Evolutionary conservation across 1,284 basidiomycete genomes (phyloP), one percentile per base, ranked within the genome.

Genomic region (Boletus sp.): DNA sequence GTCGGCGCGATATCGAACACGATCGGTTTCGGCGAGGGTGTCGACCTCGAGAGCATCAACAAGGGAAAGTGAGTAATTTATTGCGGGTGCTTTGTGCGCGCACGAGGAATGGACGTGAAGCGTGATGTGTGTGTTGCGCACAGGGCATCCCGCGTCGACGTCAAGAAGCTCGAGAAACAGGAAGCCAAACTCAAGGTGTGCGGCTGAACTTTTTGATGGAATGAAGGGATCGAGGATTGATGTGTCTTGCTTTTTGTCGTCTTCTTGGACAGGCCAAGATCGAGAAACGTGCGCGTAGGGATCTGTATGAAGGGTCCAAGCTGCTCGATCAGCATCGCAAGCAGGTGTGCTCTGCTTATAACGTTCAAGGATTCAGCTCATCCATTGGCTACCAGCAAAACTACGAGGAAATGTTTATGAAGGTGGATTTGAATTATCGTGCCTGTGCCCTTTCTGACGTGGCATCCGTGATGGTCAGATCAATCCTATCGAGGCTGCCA

Each of bases 331-430:
- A 92, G 61, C 84, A 91, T 69, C 84, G 88, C 67, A 93, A 93
- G 72, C 92, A 94, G 74, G 87, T 84, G 53, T 55, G 72, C 55
- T 33, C 30, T 29, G 17, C 35, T 17, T 33, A 32, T 0, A 17
- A 36, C 9, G 40, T n/a, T 41, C 37, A 20, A 19, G 38, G 13
- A 8, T 13, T 16, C 30, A 26, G 27, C 33, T 56, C 54, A 55
- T 58, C 25, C 29, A 27, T 26, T 14, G 17, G 10, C 25, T 48
- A 4, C 29, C 60, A 95, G 83, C 90, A 95, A 84, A 84, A 85
- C 22, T 98, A 98, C 73, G 94, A 98, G 67, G 95, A 98, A 66
- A 87, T 98, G 84, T 99, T 95, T 73, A 91, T 99, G 88, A 91
- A 95, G 76, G 85, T 77, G 17, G 60, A 25, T 35, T 32, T 2